These are phyloP conservation scores for Colletotrichum sublineola DNA, from an alignment of 2,329 filamentous ascomycete species.

Conservation along the genomic window DNA sequence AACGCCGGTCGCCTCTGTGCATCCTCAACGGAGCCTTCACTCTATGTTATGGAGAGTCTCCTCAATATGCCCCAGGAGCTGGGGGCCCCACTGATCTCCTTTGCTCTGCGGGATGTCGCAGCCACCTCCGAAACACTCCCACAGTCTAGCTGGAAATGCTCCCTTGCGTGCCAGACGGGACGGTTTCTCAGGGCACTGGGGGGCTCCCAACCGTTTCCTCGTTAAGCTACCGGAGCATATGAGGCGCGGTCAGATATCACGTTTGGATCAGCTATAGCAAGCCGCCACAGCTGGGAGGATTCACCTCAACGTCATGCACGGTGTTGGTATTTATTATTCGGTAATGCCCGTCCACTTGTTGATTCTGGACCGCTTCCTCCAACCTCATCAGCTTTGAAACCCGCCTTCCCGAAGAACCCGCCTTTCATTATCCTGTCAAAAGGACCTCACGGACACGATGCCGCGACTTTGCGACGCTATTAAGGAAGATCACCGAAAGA, in stretches of 20 bases:
- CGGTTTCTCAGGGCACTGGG: not conserved
- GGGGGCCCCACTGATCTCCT: constrained; percentile 34
- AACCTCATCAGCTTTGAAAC: not conserved
- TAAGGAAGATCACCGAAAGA: constrained; percentile 36
- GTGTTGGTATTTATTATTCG: not conserved
- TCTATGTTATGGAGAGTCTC: constrained; percentile 15
- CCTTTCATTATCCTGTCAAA: not conserved
- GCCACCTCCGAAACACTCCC: not conserved
- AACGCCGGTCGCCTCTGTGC: constrained; percentile 11
- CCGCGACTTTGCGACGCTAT: constrained; percentile 34
- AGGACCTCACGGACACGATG: constrained; percentile 13
- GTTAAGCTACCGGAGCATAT: not conserved
- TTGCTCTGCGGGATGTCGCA: constrained; percentile 33
- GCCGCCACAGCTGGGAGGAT: not conserved
- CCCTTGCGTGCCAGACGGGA: not conserved
- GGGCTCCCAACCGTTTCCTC: not conserved
- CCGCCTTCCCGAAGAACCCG: not conserved
- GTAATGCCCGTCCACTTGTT: not conserved
- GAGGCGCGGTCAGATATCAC: constrained; percentile 21
- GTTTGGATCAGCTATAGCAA: not conserved
- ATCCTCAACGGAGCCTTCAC: constrained; percentile 8
- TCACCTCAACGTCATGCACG: constrained; percentile 25
- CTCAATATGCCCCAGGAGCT: constrained; percentile 15
- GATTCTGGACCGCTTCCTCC: not conserved
- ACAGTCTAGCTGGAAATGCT: not conserved